Evolutionary conservation across 2,329 filamentous ascomycete species (phyloP).

Genomic region (Rutstroemia sp.): DNA sequence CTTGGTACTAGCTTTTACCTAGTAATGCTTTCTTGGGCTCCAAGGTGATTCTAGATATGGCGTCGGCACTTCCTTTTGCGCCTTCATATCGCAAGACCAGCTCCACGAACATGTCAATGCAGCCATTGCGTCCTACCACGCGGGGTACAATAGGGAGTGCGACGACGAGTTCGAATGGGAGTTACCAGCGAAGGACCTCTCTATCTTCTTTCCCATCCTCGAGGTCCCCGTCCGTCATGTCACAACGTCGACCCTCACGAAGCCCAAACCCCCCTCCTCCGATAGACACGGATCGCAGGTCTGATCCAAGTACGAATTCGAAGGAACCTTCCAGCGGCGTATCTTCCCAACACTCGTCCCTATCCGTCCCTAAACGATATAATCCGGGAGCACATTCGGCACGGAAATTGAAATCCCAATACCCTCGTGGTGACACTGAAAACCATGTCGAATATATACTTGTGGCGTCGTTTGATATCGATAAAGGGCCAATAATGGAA

Average conservation of each 20-base stretch:
- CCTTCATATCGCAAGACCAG: conserved; percentile 15
- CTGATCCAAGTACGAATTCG: conserved; percentile 52
- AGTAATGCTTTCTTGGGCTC: conserved; percentile 10
- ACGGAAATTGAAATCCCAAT: conserved; percentile 63
- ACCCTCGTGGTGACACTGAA: conserved; percentile 65
- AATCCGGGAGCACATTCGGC: conserved; percentile 44
- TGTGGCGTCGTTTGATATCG: conserved; percentile 95
- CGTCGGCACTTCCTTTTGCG: conserved; percentile 13
- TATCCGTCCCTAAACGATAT: conserved; percentile 45
- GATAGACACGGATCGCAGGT: conserved; percentile 47
- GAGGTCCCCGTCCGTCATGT: conserved; percentile 51
- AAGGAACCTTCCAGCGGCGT: conserved; percentile 52
- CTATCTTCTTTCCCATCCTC: conserved; percentile 56
- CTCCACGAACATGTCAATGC: conserved; percentile 16
- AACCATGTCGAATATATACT: conserved; percentile 99
- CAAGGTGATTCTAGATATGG: conserved; percentile 10
- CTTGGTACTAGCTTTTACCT: conserved; percentile 9
- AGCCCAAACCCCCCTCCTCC: conserved; percentile 42
- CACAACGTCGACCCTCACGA: conserved; percentile 42
- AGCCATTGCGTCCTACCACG: conserved; percentile 21
- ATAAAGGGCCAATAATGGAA: conserved; percentile 94
- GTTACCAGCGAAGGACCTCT: conserved; percentile 42
- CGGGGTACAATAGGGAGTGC: conserved; percentile 18
- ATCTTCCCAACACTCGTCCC: conserved; percentile 52
- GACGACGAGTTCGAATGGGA: conserved; percentile 27